Evolutionary conservation across 139 green algal species (phyloP), one percentile per base, ranked within the genome.

Genomic region (Micractinium sp.): DNA sequence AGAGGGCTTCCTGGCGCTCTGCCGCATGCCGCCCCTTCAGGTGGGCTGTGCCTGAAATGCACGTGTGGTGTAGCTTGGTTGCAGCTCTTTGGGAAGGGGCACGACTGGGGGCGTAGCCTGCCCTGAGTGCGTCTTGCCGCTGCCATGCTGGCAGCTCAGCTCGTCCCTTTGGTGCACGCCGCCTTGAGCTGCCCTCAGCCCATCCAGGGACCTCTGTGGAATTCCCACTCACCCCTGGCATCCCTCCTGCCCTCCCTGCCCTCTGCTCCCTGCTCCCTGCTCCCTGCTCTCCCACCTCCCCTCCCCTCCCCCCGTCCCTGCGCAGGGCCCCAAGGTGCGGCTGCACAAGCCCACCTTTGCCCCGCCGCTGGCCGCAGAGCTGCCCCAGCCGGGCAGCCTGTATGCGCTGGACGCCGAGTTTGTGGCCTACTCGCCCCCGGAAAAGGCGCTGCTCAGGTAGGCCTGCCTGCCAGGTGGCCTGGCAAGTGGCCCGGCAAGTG

Each of bases 381-480:
- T 93, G 16, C 95, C 93, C 0, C 41, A 79, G 5, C 92, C 93
- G 18, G 96, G 96, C 2, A 89, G 94, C 79, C 88, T 98, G 67
- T 88, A 99, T 47, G 97, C 93, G 27, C 95, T 99, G 36, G 97
- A 99, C 86, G 96, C 97, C 0, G 97, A 99, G 93, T 99, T 99
- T 90, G 97, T 99, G 77, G 93, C 94, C 36, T 92, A 95, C 39
- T 88, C 90, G 0, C 89, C 95, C n/a, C 86, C 96, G 0, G 93
- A 97, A 69, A 95, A 93, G 27, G 83, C 71, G 71, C 83, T 87
- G 67, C 83, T 56, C 29, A 66, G 83, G 83, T 81, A 66, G 0
- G 83, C 12, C 63, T 27, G 77, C 14, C 31, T n/a, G n/a, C n/a
- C n/a, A 25, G 74, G 3, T 23, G 0, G 73, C 3, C n/a, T 2